Evolutionary conservation across 1,284 basidiomycete genomes (phyloP).

Genomic region (Tetrapyrgos nigripes): DNA sequence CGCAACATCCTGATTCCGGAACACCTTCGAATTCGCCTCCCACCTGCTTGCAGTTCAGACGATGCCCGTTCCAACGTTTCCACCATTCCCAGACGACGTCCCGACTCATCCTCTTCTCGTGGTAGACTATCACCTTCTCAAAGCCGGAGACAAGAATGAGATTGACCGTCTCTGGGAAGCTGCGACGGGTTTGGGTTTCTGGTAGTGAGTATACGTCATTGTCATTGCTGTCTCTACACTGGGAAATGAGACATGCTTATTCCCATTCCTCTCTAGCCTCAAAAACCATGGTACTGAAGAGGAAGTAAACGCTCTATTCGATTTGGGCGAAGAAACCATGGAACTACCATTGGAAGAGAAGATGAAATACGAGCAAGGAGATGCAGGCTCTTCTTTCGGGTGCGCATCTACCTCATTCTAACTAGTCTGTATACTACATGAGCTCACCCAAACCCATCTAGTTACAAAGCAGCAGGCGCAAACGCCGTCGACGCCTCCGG

Average conservation of each 20-base stretch:
- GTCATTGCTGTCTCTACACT: neutral
- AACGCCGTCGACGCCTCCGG: slow-evolving; percentile 70
- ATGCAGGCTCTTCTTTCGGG: slow-evolving; percentile 68
- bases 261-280: slow-evolving; percentile 38
- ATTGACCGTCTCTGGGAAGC: slow-evolving; percentile 41
- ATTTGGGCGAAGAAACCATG: slow-evolving; percentile 58
- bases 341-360: slow-evolving; percentile 58
- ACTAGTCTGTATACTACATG: neutral
- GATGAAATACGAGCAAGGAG: slow-evolving; percentile 64
- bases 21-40: too few species aligned
- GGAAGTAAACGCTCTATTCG: slow-evolving; percentile 57
- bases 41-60: neutral
- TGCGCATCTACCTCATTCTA: slow-evolving; percentile 25
- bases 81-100: slow-evolving; percentile 44
- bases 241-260: neutral
- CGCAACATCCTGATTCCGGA: too few species aligned
- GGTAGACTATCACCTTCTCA: slow-evolving; percentile 43
- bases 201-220: slow-evolving; percentile 40
- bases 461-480: slow-evolving; percentile 70
- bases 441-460: slow-evolving; percentile 25
- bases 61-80: slow-evolving; percentile 16
- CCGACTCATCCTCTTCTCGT: slow-evolving; percentile 43
- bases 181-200: slow-evolving; percentile 44
- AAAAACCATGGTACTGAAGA: slow-evolving; percentile 58
- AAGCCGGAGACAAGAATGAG: slow-evolving; percentile 33